Evolutionary conservation across 495 filamentous ascomycete genomes (phyloP).

Genomic region (Bathelium albidoporum): DNA sequence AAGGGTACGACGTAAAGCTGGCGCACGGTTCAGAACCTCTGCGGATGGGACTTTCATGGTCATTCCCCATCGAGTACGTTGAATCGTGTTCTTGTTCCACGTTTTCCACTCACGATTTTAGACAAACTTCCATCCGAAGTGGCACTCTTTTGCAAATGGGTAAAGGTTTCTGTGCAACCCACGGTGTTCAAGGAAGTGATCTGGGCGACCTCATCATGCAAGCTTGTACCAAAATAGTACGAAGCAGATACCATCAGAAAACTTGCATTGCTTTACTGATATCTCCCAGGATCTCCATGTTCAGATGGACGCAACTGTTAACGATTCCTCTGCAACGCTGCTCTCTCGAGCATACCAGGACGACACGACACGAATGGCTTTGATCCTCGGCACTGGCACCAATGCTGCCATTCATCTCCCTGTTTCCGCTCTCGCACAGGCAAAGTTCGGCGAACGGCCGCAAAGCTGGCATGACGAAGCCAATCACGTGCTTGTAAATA

Average conservation of each 20-base stretch:
- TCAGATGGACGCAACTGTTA: constrained; percentile 33
- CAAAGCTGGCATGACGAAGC: constrained; percentile 28
- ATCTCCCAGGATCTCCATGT: constrained; percentile 28
- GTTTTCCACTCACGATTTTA: constrained; percentile 7
- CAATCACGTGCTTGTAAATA: constrained; percentile 35
- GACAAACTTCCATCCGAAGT: constrained; percentile 47
- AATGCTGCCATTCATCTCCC: constrained; percentile 37
- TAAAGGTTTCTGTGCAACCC: constrained; percentile 54
- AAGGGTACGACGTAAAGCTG: constrained; percentile 24
- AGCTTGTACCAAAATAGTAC: constrained; percentile 42
- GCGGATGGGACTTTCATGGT: constrained; percentile 57
- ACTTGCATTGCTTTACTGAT: neutral
- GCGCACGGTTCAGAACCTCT: constrained; percentile 28
- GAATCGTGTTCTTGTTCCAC: neutral
- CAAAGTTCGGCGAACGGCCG: constrained; percentile 30
- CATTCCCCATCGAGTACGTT: constrained; percentile 54
- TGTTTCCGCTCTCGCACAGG: constrained; percentile 21
- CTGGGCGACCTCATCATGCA: constrained; percentile 47
- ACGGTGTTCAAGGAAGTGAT: constrained; percentile 47
- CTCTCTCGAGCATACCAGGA: constrained; percentile 35
- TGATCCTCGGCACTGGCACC: constrained; percentile 37
- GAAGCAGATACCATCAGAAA: neutral
- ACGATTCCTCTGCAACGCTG: constrained; percentile 34
- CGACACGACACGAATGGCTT: constrained; percentile 30
- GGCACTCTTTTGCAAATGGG: constrained; percentile 54